phyloP scores from a whole-genome alignment of 2,329 filamentous ascomycete genomes.

The Stenocarpella maydis region DNA sequence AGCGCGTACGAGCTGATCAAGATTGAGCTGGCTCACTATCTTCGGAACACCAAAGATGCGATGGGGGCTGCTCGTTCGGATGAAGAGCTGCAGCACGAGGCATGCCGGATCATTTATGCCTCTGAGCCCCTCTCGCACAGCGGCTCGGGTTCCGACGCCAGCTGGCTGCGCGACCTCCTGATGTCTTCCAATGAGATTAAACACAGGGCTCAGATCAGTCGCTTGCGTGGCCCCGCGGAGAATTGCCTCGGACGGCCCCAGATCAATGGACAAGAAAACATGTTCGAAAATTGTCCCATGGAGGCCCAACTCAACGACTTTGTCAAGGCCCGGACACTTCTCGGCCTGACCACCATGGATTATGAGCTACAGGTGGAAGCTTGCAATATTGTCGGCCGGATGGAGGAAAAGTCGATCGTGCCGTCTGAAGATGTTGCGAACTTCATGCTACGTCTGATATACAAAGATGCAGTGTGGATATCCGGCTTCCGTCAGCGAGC shows the following conservation, averaged over 20 bases:
- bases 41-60: conserved; percentile 53
- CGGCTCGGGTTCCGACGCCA: conserved; percentile 48
- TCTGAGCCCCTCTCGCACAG: conserved; percentile 57
- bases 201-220: conserved; percentile 56
- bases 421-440: conserved; percentile 61
- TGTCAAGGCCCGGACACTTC: conserved; percentile 57
- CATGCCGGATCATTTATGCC: conserved; percentile 65
- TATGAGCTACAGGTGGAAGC: conserved; percentile 67
- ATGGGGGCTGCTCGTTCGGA: conserved; percentile 55
- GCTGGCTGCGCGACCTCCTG: conserved; percentile 68
- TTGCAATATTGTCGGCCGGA: conserved; percentile 64
- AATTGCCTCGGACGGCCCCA: conserved; percentile 57
- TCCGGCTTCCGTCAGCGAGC: conserved; percentile 63
- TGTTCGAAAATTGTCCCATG: conserved; percentile 65
- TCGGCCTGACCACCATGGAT: conserved; percentile 68
- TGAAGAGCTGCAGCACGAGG: conserved; percentile 63
- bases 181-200: conserved; percentile 56
- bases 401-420: conserved; percentile 59
- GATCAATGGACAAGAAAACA: conserved; percentile 65
- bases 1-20: conserved; percentile 71
- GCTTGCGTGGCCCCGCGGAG: conserved; percentile 55
- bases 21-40: conserved; percentile 63
- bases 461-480: conserved; percentile 62
- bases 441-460: conserved; percentile 64
- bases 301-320: conserved; percentile 63